phyloP scores from a whole-genome alignment of 179 eudicot genomes.

The Heliamphora pulchella region DNA sequence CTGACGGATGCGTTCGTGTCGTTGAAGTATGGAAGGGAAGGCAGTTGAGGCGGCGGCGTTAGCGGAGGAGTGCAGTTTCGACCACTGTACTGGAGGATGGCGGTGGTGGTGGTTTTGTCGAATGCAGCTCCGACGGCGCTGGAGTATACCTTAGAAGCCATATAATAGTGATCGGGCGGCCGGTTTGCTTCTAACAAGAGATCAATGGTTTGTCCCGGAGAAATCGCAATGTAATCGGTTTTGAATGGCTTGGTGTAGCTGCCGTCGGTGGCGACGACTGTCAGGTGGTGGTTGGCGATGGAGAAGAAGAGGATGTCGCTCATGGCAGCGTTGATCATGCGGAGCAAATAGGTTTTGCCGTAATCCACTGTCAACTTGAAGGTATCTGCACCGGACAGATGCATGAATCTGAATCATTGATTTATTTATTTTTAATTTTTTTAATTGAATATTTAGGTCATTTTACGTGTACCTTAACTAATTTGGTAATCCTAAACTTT shows the following conservation, averaged over 20 bases:
- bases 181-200: conserved; percentile 22
- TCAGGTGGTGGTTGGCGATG: conserved; percentile 25
- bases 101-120: conserved; percentile 29
- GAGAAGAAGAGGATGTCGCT: conserved; percentile 27
- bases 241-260: conserved; percentile 33
- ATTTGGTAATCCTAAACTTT: too few relatives aligned
- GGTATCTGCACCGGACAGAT: conserved; percentile 17
- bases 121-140: conserved; percentile 2
- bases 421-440: too few relatives aligned
- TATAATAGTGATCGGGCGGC: conserved; percentile 21
- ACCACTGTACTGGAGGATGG: conserved; percentile 20
- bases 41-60: conserved; percentile 8
- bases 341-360: conserved; percentile 32
- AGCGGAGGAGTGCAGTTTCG: background rate
- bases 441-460: too few relatives aligned
- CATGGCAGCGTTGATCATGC: conserved; percentile 30
- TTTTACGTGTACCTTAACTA: too few relatives aligned
- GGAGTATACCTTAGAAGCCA: conserved; percentile 27
- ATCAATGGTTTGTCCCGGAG: conserved; percentile 44
- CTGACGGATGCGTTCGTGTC: conserved; percentile 22
- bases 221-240: conserved; percentile 23
- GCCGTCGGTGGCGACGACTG: conserved; percentile 32
- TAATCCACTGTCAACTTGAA: conserved; percentile 24
- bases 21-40: conserved; percentile 28
- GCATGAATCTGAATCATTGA: background rate